These are phyloP conservation scores for Stephanocyclus meneghinianus DNA, from an alignment of 352 stramenopile genomes.

Conservation along the genomic window DNA sequence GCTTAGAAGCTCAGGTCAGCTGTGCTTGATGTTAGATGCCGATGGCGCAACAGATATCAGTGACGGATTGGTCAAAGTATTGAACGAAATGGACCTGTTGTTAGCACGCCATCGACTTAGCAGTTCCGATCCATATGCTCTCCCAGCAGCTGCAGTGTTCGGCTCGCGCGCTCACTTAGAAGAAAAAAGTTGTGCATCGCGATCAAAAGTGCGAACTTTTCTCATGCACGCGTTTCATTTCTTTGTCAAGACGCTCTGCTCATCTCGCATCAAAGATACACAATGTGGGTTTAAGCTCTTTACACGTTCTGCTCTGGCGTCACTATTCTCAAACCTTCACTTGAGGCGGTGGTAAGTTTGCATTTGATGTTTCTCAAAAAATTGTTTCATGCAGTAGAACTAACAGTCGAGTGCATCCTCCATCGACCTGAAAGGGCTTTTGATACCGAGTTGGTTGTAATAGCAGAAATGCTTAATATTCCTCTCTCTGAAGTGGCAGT, in stretches of 20 bases:
- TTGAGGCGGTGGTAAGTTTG: slow-evolving; percentile 58
- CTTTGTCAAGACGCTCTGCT: slow-evolving; percentile 64
- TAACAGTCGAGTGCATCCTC: neutral
- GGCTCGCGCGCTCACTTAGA: slow-evolving; percentile 70
- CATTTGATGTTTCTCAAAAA: neutral
- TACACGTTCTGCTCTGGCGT: slow-evolving; percentile 33
- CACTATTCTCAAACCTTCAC: slow-evolving; percentile 72
- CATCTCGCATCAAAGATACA: slow-evolving; percentile 68
- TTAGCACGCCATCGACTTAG: slow-evolving; percentile 13
- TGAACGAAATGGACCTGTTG: slow-evolving; percentile 38
- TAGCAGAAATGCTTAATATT: slow-evolving; percentile 52
- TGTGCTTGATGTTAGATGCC: slow-evolving; percentile 75
- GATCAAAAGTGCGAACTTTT: slow-evolving; percentile 64
- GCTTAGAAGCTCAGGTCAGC: slow-evolving; percentile 51
- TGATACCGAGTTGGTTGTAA: slow-evolving; percentile 76
- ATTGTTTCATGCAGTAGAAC: neutral
- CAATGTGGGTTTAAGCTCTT: slow-evolving; percentile 83
- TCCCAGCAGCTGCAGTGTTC: slow-evolving; percentile 51
- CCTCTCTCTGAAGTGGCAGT: slow-evolving; percentile 68
- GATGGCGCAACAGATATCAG: slow-evolving; percentile 80
- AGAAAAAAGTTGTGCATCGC: slow-evolving; percentile 45
- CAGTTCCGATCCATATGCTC: slow-evolving; percentile 2
- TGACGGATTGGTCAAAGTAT: slow-evolving; percentile 55
- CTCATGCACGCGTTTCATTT: slow-evolving; percentile 78
- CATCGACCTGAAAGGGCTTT: slow-evolving; percentile 54